Conservation (phyloP, 2,329 filamentous ascomycete species). For the Trematosphaeria pertusa region DNA sequence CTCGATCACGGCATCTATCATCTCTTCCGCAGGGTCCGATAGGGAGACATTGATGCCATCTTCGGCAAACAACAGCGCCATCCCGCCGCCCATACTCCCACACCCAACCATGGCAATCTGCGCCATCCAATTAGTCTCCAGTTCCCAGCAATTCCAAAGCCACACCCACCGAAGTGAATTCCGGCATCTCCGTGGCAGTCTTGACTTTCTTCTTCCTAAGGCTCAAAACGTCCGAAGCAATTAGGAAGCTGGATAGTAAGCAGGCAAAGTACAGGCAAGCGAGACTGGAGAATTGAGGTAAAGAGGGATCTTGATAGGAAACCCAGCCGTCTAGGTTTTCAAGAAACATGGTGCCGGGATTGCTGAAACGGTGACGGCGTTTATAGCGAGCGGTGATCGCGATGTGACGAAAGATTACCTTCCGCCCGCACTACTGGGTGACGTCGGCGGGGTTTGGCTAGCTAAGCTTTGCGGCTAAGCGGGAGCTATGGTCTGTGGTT, state of each 20-base stretch:
- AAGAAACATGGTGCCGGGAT: slow-evolving; percentile 22
- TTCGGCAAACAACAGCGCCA: slow-evolving; percentile 66
- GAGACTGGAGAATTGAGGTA: slow-evolving; percentile 39
- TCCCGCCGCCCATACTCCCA: slow-evolving; percentile 66
- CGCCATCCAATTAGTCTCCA: slow-evolving; percentile 8
- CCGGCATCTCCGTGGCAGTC: slow-evolving; percentile 20
- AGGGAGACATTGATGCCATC: slow-evolving; percentile 62
- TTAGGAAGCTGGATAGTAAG: slow-evolving; percentile 20
- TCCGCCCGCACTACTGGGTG: no score
- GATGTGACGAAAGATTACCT: no score
- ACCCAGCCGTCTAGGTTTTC: slow-evolving; percentile 37
- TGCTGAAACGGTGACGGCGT: background rate
- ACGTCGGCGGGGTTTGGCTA: background rate
- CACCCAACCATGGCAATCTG: slow-evolving; percentile 65
- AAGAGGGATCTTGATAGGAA: slow-evolving; percentile 37
- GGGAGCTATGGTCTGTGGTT: no score
- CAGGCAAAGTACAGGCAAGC: slow-evolving; percentile 10
- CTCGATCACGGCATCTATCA: slow-evolving; percentile 54
- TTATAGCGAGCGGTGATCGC: background rate
- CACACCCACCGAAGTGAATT: slow-evolving; percentile 34
- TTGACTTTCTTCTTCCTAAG: slow-evolving; percentile 6
- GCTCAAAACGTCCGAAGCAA: slow-evolving; percentile 26
- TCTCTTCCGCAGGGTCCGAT: slow-evolving; percentile 59
- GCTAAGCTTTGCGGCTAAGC: background rate
- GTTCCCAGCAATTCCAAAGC: background rate